Conservation (phyloP, 306 rosid species). For the Castanospermum australe region DNA sequence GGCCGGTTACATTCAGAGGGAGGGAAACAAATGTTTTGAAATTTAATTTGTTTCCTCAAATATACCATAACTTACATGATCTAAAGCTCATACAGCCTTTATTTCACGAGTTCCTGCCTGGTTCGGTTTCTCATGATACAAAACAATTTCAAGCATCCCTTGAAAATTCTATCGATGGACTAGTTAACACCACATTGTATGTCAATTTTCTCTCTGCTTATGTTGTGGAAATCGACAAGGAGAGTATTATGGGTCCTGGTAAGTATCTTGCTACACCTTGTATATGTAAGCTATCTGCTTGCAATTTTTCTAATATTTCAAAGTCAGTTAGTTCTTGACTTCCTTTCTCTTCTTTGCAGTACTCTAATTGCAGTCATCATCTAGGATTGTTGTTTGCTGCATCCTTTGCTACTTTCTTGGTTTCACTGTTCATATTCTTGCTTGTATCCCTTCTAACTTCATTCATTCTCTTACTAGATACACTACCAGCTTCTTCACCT, state of each 20-base stretch:
- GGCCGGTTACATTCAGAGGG: slow-evolving; percentile 91
- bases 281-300: slow-evolving; percentile 13
- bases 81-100: slow-evolving; percentile 89
- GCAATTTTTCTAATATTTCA: background rate
- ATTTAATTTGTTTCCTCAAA: slow-evolving; percentile 78
- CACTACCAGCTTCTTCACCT: slow-evolving; percentile 3
- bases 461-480: background rate
- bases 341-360: background rate
- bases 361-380: background rate
- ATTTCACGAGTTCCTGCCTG: slow-evolving; percentile 90
- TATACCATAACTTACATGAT: slow-evolving; percentile 64
- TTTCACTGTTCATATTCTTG: slow-evolving; percentile 1
- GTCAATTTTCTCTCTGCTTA: slow-evolving; percentile 84
- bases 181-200: slow-evolving; percentile 71
- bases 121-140: slow-evolving; percentile 66
- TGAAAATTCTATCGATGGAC: slow-evolving; percentile 72
- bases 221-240: slow-evolving; percentile 73
- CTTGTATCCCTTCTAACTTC: background rate
- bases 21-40: slow-evolving; percentile 63
- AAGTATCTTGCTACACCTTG: slow-evolving; percentile 35
- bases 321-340: background rate
- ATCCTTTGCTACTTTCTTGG: background rate
- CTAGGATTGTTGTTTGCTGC: slow-evolving; percentile 22
- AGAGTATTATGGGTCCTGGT: slow-evolving; percentile 89
- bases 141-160: slow-evolving; percentile 75